phyloP scores from a whole-genome alignment of 345 rosid genomes.

The Dipteronia dyeriana region DNA sequence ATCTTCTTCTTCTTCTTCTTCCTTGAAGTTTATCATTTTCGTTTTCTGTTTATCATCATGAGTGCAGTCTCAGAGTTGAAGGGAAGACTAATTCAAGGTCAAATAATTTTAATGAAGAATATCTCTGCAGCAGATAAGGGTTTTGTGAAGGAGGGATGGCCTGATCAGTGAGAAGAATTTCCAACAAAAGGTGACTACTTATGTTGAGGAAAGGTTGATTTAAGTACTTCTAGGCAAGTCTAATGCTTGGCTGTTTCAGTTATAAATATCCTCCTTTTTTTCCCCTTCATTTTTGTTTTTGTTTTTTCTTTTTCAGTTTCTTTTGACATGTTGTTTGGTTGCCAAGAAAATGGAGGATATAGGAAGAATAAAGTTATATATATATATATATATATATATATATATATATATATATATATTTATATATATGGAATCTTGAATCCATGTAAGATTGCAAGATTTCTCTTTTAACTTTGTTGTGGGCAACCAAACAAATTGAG shows the following conservation, averaged over 20 bases:
- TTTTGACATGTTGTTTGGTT: constrained; percentile 31
- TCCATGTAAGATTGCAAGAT: constrained; percentile 14
- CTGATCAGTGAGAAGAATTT: not conserved
- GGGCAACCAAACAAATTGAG: constrained; percentile 15
- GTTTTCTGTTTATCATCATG: not conserved
- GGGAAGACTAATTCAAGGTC: constrained; percentile 20
- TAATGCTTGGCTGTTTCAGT: constrained; percentile 53
- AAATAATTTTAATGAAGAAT: not conserved
- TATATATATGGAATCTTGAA: not conserved
- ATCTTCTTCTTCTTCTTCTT: not conserved
- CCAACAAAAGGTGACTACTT: not conserved
- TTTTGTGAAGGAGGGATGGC: constrained; percentile 27
- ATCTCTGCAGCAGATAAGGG: not conserved
- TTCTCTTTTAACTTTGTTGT: not conserved
- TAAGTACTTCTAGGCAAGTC: constrained; percentile 63
- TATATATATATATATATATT: not conserved
- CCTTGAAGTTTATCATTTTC: not conserved
- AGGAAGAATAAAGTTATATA: constrained; percentile 17
- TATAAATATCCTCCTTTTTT: constrained; percentile 6
- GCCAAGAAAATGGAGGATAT: constrained; percentile 34
- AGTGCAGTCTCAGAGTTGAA: constrained; percentile 11
- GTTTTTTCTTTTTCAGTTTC: not conserved
- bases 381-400: not conserved
- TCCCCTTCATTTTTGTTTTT: not conserved
- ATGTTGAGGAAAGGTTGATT: constrained; percentile 23